Base-by-base conservation (phyloP, 1,284 basidiomycete species). In the Schizophyllum amplum region DNA sequence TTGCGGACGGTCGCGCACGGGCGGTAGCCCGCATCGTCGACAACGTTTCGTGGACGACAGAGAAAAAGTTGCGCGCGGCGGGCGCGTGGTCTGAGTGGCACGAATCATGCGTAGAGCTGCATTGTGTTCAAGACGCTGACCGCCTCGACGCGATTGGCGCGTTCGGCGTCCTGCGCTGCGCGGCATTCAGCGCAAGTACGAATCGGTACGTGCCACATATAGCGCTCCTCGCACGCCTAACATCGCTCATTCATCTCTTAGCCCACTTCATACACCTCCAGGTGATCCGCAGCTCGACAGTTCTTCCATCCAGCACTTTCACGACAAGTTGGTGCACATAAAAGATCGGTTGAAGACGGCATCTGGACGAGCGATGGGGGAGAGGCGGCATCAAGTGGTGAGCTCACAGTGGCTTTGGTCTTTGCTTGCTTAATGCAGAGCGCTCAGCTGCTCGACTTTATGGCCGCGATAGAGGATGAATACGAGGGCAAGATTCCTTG, bases 41-140 rank as follows among this genome's bases (percentile, higher is more conserved):
- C 49, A 88, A 87, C 63, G 88, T 96, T 3, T 90, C 86, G 0
- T 97, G 92, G 87, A 86, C 81, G 50, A 94, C 89, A 4, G 94
- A 97, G 70, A 87, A 84, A 67, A 84, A 78, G 63, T 71, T 90
- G 15, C 75, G 80, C 11, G 75, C 77, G 25, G 68, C 71, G 2
- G 82, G 79, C 0, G 59, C 71, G 55, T 83, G 87, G 75, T 79
- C 77, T 1, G 70, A 76, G 24, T 95, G 92, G 92, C 87, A 95
- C 59, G 68, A 80, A 1, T 68, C 70, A n/a, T 95, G 91, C 64
- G 57, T 76, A 0, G 94, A 97, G 67, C 77, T 97, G 51, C 88
- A 92, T 67, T 94, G 90, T 60, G 92, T 96, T 0, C 93, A 95
- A 69, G 94, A 98, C 68, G 93, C 93, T 0, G 94, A 97, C 67